Evolutionary conservation across 75 land plant genomes (phyloP).

Genomic region (Selaginella tamariscina): DNA sequence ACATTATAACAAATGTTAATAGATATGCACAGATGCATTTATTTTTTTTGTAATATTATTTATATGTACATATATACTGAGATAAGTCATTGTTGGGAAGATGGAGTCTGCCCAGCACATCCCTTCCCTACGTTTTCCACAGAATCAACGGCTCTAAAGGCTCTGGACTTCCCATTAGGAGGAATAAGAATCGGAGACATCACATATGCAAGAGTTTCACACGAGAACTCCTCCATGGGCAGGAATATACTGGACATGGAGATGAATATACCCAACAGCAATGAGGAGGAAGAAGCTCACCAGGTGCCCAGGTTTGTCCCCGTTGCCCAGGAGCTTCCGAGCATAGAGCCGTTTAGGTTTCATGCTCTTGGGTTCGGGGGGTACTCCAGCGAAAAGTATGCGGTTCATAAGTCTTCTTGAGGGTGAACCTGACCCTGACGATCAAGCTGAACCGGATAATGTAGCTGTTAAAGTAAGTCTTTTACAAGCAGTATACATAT

Average conservation of each 20-base stretch:
- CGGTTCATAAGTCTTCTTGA: slow-evolving; percentile 6
- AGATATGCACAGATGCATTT: too few relatives aligned
- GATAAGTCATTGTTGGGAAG: too few relatives aligned
- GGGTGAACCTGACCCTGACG: slow-evolving; percentile 11
- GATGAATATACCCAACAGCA: not conserved
- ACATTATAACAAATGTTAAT: too few relatives aligned
- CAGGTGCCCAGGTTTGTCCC: slow-evolving; percentile 23
- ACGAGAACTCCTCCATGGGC: not conserved
- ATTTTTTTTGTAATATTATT: too few relatives aligned
- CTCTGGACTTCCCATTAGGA: not conserved
- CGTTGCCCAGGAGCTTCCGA: not conserved
- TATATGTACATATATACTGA: too few relatives aligned
- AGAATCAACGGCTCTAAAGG: not conserved
- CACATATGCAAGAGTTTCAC: not conserved
- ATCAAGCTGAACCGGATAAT: slow-evolving; percentile 25
- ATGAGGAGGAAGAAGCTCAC: not conserved
- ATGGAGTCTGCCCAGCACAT: not conserved
- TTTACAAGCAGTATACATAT: slow-evolving; percentile 17
- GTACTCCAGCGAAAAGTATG: not conserved
- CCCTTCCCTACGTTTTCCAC: not conserved
- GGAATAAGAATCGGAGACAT: not conserved
- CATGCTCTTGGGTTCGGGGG: not conserved
- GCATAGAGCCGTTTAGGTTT: not conserved
- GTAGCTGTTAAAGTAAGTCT: slow-evolving; percentile 30
- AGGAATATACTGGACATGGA: too few relatives aligned